Evolutionary conservation across 169 alveolate species (phyloP).

Genomic region (Eimeria acervulina): DNA sequence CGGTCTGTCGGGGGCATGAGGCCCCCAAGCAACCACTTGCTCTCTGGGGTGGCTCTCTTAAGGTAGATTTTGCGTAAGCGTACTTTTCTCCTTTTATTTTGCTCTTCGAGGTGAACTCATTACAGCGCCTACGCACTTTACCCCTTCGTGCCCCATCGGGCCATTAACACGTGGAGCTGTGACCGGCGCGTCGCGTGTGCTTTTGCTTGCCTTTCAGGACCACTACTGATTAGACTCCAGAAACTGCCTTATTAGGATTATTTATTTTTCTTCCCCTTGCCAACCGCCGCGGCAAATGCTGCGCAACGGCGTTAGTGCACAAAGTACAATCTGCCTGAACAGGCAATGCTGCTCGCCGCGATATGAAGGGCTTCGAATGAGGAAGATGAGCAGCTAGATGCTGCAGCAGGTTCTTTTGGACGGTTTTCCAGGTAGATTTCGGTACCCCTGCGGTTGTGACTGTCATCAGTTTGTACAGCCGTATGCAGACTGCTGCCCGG

Average conservation of each 20-base stretch:
- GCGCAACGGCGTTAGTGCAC: neutral
- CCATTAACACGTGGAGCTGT: slow-evolving; percentile 16
- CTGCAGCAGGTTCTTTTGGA: neutral
- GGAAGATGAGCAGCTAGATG: neutral
- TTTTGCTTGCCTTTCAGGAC: neutral
- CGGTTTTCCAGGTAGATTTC: neutral
- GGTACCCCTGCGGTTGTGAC: neutral
- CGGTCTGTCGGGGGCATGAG: slow-evolving; percentile 13
- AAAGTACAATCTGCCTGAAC: neutral
- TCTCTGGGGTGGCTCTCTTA: too few species aligned
- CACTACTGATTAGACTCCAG: neutral
- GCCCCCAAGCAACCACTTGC: neutral
- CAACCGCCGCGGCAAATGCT: neutral
- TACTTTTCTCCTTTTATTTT: neutral
- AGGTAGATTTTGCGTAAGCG: neutral
- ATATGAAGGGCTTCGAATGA: neutral
- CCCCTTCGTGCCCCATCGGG: neutral
- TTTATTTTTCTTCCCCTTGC: neutral
- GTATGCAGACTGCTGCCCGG: neutral
- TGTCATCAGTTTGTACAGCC: neutral
- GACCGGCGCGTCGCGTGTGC: neutral
- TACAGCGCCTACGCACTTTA: neutral
- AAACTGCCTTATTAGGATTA: neutral
- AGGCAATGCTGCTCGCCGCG: neutral
- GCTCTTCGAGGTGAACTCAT: neutral